These are phyloP conservation scores for Entrophospora sp. DNA, from an alignment of 192 early-diverging fungal genomes.

Conservation along the genomic window DNA sequence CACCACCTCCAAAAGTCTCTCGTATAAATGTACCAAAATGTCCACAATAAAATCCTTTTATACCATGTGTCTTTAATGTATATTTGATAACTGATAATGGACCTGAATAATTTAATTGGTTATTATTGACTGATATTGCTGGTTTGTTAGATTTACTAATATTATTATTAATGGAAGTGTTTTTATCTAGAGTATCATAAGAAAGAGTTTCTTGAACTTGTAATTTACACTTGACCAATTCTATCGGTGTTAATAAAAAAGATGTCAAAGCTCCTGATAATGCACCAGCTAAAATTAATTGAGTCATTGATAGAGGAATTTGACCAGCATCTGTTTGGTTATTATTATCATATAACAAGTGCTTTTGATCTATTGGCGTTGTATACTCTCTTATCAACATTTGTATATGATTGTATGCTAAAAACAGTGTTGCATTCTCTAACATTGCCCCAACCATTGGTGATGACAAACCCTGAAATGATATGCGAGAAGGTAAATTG, in stretches of 20 bases:
- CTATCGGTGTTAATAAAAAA: constrained; percentile 86
- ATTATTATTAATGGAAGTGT: background rate
- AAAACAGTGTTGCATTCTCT: constrained; percentile 87
- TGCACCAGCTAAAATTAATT: constrained; percentile 74
- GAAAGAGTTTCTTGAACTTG: constrained; percentile 68
- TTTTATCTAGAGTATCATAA: constrained; percentile 17
- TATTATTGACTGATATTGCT: background rate
- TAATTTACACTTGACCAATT: constrained; percentile 93
- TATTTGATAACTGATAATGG: constrained; percentile 47
- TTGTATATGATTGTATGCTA: constrained; percentile 81
- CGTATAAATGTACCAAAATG: constrained; percentile 78
- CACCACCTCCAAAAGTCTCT: constrained; percentile 84
- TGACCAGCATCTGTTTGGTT: constrained; percentile 19
- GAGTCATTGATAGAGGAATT: constrained; percentile 45
- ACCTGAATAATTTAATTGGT: constrained; percentile 29
- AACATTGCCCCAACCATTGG: constrained; percentile 90
- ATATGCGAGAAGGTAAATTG: background rate
- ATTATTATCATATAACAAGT: constrained; percentile 4
- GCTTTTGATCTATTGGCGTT: constrained; percentile 20
- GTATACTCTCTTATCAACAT: constrained; percentile 48
- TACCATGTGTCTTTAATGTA: constrained; percentile 44
- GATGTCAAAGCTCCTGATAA: constrained; percentile 81
- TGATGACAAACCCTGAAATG: constrained; percentile 74
- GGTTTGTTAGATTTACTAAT: background rate
- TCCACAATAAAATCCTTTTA: constrained; percentile 68